Evolutionary conservation across 805 yeast genomes (phyloP), one percentile per base, ranked within the genome.

Genomic region (Cyberlindnera americana): DNA sequence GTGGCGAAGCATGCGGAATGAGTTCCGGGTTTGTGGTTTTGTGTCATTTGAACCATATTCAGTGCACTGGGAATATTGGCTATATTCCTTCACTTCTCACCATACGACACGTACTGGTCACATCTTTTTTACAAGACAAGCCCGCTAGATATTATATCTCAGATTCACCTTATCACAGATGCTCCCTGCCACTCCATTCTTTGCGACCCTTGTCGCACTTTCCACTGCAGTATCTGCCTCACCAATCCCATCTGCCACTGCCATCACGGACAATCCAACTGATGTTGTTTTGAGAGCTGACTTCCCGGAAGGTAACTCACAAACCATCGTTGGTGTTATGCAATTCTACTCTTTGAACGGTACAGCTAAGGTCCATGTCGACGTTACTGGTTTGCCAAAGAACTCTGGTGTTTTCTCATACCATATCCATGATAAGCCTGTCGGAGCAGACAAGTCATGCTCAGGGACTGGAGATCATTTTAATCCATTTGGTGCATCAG

Each of bases 401-500:
- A 65, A 65, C 31, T 81, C 81, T 17, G 89, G 89, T 11, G 81
- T 86, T 3, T 83, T 82, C 60, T 61, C 66, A 25, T 83, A 82
- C 58, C 89, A 83, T 54, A 77, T 83, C 44, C 87, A 83, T 53
- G 78, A 78, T 19, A 50, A 60, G 5, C 69, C 78, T 4, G 74
- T 81, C 45, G 76, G 77, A n/a, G 53, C 54, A 16, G 59, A 62
- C 43, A 74, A 73, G 32, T 62, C 65, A 41, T 82, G 89, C 59
- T 75, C 72, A 23, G 68, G 65, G 10, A 72, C 77, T 16, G 81
- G 80, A 11, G 60, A 59, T 15, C 82, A 78, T 47, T 77, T 83
- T 43, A 81, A 83, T 53, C 90, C 90, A 4, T 81, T 72, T 55
- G 56, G 65, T 39, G 81, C 86, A 6, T 61, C 73, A 9, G 60